Conservation (phyloP, 2,329 filamentous ascomycete genomes). For the Aspergillus awamori region DNA sequence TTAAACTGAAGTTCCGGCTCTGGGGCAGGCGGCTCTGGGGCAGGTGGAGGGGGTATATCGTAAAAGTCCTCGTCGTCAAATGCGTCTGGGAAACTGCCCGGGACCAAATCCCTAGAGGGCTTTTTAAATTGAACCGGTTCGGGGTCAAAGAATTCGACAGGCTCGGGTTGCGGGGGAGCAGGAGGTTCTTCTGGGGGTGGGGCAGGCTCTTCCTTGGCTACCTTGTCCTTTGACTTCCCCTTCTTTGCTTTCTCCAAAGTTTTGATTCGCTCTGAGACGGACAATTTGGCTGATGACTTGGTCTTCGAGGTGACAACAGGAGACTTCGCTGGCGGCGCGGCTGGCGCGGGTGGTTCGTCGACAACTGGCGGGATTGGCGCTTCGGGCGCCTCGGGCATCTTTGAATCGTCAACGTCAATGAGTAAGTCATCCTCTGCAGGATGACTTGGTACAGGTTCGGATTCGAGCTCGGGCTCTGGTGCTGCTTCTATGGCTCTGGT, state of each 20-base stretch:
- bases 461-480: constrained; percentile 23
- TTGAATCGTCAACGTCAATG: constrained; percentile 41
- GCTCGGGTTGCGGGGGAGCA: constrained; percentile 7
- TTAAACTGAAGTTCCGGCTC: constrained; percentile 23
- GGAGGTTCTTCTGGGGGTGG: constrained; percentile 22
- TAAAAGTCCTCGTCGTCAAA: constrained; percentile 48
- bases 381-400: constrained; percentile 35
- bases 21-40: constrained; percentile 25
- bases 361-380: constrained; percentile 40
- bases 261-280: constrained; percentile 58
- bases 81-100: constrained; percentile 61
- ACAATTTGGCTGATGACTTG: constrained; percentile 47
- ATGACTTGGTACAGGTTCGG: constrained; percentile 13
- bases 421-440: constrained; percentile 30
- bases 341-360: constrained; percentile 42
- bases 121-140: constrained; percentile 37
- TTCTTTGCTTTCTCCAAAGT: constrained; percentile 47
- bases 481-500: constrained; percentile 45
- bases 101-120: constrained; percentile 49
- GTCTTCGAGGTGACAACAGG: constrained; percentile 37
- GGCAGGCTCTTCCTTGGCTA: constrained; percentile 30
- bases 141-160: constrained; percentile 14
- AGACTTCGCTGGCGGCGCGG: constrained; percentile 47
- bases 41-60: constrained; percentile 26
- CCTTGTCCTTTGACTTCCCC: constrained; percentile 40